Evolutionary conservation across 768 basidiomycete species (phyloP), one percentile per base, ranked within the genome.

Genomic region (Clitopilus passeckerianus): DNA sequence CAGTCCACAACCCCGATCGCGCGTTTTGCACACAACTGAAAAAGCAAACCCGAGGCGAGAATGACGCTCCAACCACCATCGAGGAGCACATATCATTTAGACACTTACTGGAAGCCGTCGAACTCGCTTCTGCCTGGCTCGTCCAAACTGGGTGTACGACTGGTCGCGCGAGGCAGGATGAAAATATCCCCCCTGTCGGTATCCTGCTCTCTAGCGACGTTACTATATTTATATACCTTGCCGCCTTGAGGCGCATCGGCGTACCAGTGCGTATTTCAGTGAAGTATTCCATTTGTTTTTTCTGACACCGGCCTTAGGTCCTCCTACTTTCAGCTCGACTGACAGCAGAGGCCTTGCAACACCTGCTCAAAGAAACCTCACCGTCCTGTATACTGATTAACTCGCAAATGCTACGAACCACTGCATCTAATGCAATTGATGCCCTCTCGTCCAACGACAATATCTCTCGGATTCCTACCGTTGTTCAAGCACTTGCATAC

Each of bases 171-270:
- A 18, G 56, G 4, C 65, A 70, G 15, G 68, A 66, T 24, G 57
- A 65, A 34, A 64, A 63, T 10, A 60, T 73, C 23, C 57, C 67
- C 2, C 75, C 75, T 16, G 75, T 77, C 9, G 75, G 69, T 2
- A 70, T 76, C 57, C 63, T 77, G 9, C 67, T 76, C 16, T 68
- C 69, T 12, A 76, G 75, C 57, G 76, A 77, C 60, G 68, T 75
- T 34, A 65, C 64, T 7, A 70, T 74, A 15, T 76, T 74, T 60
- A 68, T 76, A n/a, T 72, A 70, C 53, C 71, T 76, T 66, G 67
- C 71, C 37, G 73, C 75, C 15, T 61, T 77, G 27, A 56, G 74
- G 54, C 68, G 74, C 41, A 69, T 75, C 27, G 75, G 75, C 7
- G 70, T 71, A 9, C 75, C 75, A 10, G 76, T 76, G 52, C 65